Evolutionary conservation across 495 filamentous ascomycete genomes (phyloP).

Genomic region (Lophium mytilinum): DNA sequence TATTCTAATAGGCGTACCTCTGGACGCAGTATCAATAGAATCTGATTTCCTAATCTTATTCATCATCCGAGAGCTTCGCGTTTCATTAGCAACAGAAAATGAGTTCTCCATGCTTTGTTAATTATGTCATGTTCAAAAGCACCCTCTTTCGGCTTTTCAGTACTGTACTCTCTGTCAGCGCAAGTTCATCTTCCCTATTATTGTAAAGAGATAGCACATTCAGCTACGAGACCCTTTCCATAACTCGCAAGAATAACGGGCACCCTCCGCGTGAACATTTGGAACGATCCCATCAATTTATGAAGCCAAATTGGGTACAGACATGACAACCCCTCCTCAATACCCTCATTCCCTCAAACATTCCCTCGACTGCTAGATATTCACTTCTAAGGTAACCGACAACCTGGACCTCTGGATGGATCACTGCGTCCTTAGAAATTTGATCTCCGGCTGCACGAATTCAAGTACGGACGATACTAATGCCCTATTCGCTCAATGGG

Average conservation of each 20-base stretch:
- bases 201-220: slow-evolving; percentile 1
- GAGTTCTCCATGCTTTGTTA: not conserved
- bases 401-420: slow-evolving; percentile 24
- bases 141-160: not conserved
- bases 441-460: not conserved
- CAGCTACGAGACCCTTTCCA: not conserved
- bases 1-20: too few relatives aligned
- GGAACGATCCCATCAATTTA: slow-evolving; percentile 6
- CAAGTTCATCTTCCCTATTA: not conserved
- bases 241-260: not conserved
- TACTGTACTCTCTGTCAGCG: not conserved
- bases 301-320: not conserved
- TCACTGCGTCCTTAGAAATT: slow-evolving; percentile 2
- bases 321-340: not conserved
- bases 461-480: not conserved
- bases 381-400: slow-evolving; percentile 21
- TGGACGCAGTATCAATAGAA: too few relatives aligned
- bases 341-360: not conserved
- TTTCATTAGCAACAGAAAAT: too few relatives aligned
- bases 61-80: too few relatives aligned
- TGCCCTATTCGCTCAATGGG: slow-evolving; percentile 6
- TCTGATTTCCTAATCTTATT: too few relatives aligned
- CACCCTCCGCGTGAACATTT: not conserved
- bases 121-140: not conserved
- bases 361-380: not conserved